Evolutionary conservation across 352 stramenopile genomes (phyloP).

Genomic region (Aphanomyces stellatus): DNA sequence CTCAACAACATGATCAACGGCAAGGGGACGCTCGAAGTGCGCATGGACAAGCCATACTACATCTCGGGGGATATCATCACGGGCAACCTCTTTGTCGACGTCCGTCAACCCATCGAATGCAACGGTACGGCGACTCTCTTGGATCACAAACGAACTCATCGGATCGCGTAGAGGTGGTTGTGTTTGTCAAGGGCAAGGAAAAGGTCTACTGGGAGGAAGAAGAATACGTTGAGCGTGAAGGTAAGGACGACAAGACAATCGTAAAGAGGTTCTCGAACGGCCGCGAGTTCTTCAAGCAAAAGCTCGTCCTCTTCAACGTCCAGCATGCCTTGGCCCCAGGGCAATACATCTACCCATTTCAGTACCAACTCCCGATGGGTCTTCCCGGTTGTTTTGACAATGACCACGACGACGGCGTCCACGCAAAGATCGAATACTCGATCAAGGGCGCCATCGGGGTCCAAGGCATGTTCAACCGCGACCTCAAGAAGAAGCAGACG

Average conservation of each 20-base stretch:
- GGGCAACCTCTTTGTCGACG: slow-evolving; percentile 44
- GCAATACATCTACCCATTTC: slow-evolving; percentile 63
- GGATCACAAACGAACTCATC: neutral
- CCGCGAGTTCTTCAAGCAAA: slow-evolving; percentile 53
- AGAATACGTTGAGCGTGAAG: no score
- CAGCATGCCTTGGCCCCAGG: slow-evolving; percentile 45
- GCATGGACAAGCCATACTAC: slow-evolving; percentile 49
- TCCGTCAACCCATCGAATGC: slow-evolving; percentile 53
- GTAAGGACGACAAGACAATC: no score
- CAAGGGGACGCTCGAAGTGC: slow-evolving; percentile 54
- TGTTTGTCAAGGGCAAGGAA: slow-evolving; percentile 58
- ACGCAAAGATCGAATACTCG: slow-evolving; percentile 68
- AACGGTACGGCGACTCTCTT: slow-evolving; percentile 31
- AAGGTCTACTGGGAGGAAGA: slow-evolving; percentile 46
- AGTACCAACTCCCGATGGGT: slow-evolving; percentile 44
- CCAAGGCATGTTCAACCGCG: slow-evolving; percentile 42
- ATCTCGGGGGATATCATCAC: slow-evolving; percentile 53
- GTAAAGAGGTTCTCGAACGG: slow-evolving; percentile 4
- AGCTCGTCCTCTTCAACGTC: slow-evolving; percentile 27
- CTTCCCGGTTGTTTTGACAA: slow-evolving; percentile 48
- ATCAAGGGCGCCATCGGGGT: slow-evolving; percentile 65
- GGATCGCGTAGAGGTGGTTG: slow-evolving; percentile 33
- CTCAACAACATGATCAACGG: slow-evolving; percentile 26
- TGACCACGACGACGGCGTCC: slow-evolving; percentile 33
- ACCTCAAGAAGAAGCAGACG: slow-evolving; percentile 50